These are phyloP conservation scores for Cyberlindnera euphorbiiphila DNA, from an alignment of 805 yeast genomes.

Conservation along the genomic window DNA sequence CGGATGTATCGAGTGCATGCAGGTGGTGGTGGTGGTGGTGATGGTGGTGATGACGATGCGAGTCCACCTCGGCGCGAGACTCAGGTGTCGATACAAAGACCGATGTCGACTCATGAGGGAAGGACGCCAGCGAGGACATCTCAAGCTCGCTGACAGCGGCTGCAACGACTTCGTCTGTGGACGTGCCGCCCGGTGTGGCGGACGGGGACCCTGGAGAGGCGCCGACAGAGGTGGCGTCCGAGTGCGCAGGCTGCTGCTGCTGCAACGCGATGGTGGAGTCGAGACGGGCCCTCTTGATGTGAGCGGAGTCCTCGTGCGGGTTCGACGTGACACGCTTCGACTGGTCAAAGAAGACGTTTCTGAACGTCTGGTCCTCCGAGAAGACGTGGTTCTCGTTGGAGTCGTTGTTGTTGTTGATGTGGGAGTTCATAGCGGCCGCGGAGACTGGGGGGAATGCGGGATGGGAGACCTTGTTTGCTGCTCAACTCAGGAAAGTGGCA, in stretches of 20 bases:
- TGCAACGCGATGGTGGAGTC: constrained; percentile 20
- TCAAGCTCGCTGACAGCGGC: constrained; percentile 15
- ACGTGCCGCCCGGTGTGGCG: constrained; percentile 11
- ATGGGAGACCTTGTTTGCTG: constrained; percentile 1
- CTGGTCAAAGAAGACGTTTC: constrained; percentile 26
- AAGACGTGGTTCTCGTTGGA: constrained; percentile 32
- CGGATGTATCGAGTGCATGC: constrained; percentile 5
- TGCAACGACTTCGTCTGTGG: constrained; percentile 13
- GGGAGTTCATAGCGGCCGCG: constrained; percentile 32
- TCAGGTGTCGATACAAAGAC: constrained; percentile 17
- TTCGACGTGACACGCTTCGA: constrained; percentile 22
- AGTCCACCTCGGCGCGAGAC: background rate
- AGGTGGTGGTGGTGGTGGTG: constrained; percentile 6
- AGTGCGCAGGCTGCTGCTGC: constrained; percentile 7
- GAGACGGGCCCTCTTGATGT: constrained; percentile 32
- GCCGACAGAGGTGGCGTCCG: constrained; percentile 13
- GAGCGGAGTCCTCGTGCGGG: constrained; percentile 14
- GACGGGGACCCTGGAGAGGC: constrained; percentile 13
- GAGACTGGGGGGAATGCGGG: constrained; percentile 1
- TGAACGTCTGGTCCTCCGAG: constrained; percentile 31
- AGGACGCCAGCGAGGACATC: constrained; percentile 10
- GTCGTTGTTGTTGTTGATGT: constrained; percentile 34
- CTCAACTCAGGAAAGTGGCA: no score
- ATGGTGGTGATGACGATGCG: background rate
- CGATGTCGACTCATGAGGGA: constrained; percentile 7